Evolutionary conservation across 192 early-diverging fungal species (phyloP), one percentile per base, ranked within the genome.

Genomic region (Linnemannia elongata): DNA sequence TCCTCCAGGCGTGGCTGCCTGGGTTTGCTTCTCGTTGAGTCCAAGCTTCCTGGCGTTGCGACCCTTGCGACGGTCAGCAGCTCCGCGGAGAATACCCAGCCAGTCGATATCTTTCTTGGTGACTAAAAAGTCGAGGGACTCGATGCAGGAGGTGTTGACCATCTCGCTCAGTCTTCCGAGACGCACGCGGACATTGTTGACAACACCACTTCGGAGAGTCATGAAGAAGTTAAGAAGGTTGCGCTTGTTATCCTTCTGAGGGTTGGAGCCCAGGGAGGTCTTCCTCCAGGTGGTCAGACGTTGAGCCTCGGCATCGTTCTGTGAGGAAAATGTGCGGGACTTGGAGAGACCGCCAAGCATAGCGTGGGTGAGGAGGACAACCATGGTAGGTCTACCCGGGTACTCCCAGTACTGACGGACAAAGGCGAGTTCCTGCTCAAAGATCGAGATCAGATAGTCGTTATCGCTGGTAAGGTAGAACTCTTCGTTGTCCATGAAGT

Each of bases 161-260:
- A 95, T 92, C 80, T 97, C 96, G 36, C 88, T 79, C 39, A 97
- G 77, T 27, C 95, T 88, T 20, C 93, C 95, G 5, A 95, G 86
- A 12, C 96, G 94, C 9, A 96, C 94, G n/a, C 95, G 93, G 0
- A 94, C 92, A 70, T 92, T 93, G 27, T 91, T 91, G 68, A 90
- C 92, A 17, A 89, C 81, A 38, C 96, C 96, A 24, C 82, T 89
- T 38, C 94, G 90, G 57, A 97, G 81, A 72, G 92, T 93, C 94
- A 95, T 97, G 89, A 97, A 94, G 81, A 96, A 96, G 78, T 96
- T 95, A 44, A 97, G 82, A 13, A 97, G 89, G 76, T 95, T 96
- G 68, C 77, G 77, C 69, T 91, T 91, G 66, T 78, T 81, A 20
- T 87, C 88, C 33, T 82, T 72, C 38, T 88, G 77, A n/a, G 66